Base-by-base conservation (phyloP, 169 alveolate genomes). In the Amoebophrya sp. region DNA sequence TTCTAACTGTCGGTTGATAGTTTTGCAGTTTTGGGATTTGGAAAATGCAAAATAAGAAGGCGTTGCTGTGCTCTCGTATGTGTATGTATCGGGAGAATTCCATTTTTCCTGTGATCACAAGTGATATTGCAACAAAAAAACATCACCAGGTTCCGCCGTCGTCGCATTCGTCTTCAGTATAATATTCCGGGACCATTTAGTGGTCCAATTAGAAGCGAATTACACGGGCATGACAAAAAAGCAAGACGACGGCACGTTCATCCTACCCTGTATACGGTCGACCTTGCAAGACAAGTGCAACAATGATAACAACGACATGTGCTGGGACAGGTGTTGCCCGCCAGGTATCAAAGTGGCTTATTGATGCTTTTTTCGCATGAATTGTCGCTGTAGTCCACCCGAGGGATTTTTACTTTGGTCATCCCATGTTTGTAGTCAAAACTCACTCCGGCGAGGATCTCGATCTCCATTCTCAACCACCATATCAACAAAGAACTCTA, bases 141-240 rank as follows among this genome's bases (percentile, higher is more conserved):
- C n/a, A n/a, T n/a, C 35, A 25, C 0, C 83, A 66, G 83, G 83
- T 7, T 66, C 83, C 0, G 83, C 83, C 38, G 35, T 66, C 35
- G 83, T 66, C 83, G 83, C 83, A 25, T 66, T 66, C 83, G 83
- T 66, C 32, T 66, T 66, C 35, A 66, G 83, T 25, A 66, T 66
- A 66, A 66, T 66, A 66, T 66, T 66, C 35, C 83, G 32, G 39
- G 83, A 66, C 35, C 32, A 66, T 25, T 66, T 66, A 25, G 18
- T 25, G 83, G 83, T 66, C 7, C 83, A 66, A 25, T 25, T 66
- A 25, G 83, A 66, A 25, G 83, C 83, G 83, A 66, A 66, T 25
- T 66, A 66, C 18, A 25, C 12, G 83, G 83, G 83, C n/a, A n/a
- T n/a, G 83, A 66, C 83, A 25, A 2, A 7, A 25, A 66, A 66